phyloP scores from a whole-genome alignment of 768 basidiomycete genomes.

The Collybia sp. region DNA sequence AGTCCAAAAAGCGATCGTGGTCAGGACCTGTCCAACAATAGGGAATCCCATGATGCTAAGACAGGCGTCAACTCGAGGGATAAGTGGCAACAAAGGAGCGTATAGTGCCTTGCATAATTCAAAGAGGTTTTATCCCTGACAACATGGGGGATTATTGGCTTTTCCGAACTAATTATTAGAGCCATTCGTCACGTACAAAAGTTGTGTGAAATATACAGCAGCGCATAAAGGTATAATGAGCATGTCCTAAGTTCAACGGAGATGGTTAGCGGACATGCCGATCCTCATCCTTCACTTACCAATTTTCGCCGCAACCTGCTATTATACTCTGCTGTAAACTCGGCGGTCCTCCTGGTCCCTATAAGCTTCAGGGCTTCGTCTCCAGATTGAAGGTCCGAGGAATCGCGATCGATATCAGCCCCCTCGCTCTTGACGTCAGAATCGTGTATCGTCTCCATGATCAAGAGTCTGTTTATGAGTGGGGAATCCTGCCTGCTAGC shows the following conservation, averaged over 20 bases:
- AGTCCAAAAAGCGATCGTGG: not conserved
- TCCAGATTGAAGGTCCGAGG: slow-evolving; percentile 34
- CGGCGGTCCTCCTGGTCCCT: slow-evolving; percentile 39
- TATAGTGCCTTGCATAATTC: slow-evolving; percentile 56
- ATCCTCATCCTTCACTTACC: slow-evolving; percentile 25
- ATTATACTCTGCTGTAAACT: slow-evolving; percentile 63
- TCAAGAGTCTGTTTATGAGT: no score
- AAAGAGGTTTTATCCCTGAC: slow-evolving; percentile 63
- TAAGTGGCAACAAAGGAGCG: not conserved
- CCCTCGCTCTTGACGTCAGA: no score
- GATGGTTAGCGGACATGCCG: not conserved
- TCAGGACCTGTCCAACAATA: slow-evolving; percentile 49
- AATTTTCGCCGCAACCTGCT: slow-evolving; percentile 51
- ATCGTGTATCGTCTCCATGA: no score
- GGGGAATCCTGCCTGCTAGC: no score
- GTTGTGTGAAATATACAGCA: slow-evolving; percentile 66
- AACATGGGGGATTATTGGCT: not conserved
- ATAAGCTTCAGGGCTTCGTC: slow-evolving; percentile 63
- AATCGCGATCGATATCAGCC: slow-evolving; percentile 23
- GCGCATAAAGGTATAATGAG: slow-evolving; percentile 53
- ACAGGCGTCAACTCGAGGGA: not conserved
- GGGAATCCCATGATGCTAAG: slow-evolving; percentile 62
- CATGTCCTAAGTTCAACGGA: slow-evolving; percentile 29
- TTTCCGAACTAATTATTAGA: not conserved
- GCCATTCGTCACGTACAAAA: slow-evolving; percentile 35